Conservation (phyloP, 345 rosid genomes). For the Acer yangbiense region DNA sequence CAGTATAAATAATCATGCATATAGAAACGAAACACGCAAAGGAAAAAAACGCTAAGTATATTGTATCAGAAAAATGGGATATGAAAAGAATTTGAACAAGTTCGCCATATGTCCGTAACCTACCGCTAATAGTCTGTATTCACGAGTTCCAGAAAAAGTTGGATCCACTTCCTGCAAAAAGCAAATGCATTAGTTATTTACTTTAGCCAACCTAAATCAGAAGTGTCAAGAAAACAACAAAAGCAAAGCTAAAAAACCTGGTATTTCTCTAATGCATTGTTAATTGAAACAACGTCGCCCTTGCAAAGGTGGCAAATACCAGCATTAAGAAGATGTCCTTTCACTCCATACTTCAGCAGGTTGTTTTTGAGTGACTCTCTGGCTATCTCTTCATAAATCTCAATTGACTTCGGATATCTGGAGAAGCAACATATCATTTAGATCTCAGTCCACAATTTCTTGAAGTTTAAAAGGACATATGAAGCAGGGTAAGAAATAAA, state of each 20-base stretch:
- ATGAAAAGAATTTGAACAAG: background rate
- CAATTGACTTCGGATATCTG: slow-evolving; percentile 88
- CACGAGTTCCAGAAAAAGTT: slow-evolving; percentile 92
- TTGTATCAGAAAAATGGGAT: background rate
- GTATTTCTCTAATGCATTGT: slow-evolving; percentile 86
- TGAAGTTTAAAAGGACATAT: background rate
- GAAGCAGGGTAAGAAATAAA: background rate
- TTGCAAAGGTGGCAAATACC: slow-evolving; percentile 97
- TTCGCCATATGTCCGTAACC: slow-evolving; percentile 5
- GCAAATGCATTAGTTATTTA: slow-evolving; percentile 18
- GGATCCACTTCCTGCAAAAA: slow-evolving; percentile 88
- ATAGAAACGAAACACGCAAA: background rate
- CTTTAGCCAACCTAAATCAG: background rate
- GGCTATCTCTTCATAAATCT: slow-evolving; percentile 89
- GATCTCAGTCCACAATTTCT: background rate
- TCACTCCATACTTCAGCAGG: slow-evolving; percentile 95
- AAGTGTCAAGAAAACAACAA: background rate
- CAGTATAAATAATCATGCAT: background rate
- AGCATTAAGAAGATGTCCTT: slow-evolving; percentile 97
- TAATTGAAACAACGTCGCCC: slow-evolving; percentile 83
- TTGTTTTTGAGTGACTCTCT: slow-evolving; percentile 68
- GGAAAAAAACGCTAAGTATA: background rate
- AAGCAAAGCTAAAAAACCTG: slow-evolving; percentile 57
- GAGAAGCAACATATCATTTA: slow-evolving; percentile 32
- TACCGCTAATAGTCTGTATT: slow-evolving; percentile 73